Conservation (phyloP, 164 flowering plant genomes). For the Echeveria elegans region DNA sequence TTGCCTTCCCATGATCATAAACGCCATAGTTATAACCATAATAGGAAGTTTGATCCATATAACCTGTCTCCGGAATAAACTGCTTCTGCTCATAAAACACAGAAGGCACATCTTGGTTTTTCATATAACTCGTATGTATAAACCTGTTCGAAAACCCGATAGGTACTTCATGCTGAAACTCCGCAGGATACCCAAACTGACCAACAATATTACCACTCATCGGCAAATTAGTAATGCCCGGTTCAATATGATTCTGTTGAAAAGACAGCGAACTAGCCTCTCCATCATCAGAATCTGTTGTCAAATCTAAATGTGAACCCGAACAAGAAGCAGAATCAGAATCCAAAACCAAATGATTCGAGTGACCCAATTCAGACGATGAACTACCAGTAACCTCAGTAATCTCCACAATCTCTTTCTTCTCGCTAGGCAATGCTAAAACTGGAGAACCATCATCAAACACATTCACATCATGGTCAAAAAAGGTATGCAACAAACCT, state of each 20-base stretch:
- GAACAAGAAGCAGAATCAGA: slow-evolving; percentile 22
- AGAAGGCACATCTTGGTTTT: slow-evolving; percentile 41
- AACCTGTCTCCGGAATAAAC: slow-evolving; percentile 31
- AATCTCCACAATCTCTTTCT: slow-evolving; percentile 13
- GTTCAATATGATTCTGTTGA: slow-evolving; percentile 16
- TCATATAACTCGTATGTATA: slow-evolving; percentile 63
- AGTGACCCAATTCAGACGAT: not conserved
- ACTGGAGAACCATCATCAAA: not conserved
- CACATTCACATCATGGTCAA: slow-evolving; percentile 20
- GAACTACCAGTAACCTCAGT: not conserved
- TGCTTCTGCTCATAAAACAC: slow-evolving; percentile 63
- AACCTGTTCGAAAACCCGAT: slow-evolving; percentile 14
- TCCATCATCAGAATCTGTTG: slow-evolving; percentile 32
- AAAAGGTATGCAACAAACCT: slow-evolving; percentile 27
- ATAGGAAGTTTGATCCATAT: slow-evolving; percentile 28
- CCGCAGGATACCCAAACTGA: slow-evolving; percentile 3
- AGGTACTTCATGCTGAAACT: slow-evolving; percentile 11
- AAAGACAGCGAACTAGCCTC: slow-evolving; percentile 17
- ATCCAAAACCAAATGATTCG: slow-evolving; percentile 8
- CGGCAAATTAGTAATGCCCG: not conserved
- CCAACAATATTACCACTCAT: slow-evolving; percentile 15
- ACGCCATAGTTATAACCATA: slow-evolving; percentile 12
- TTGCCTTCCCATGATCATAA: not conserved
- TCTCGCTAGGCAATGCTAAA: not conserved
- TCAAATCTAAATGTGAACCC: slow-evolving; percentile 36